These are phyloP conservation scores for Phellinidium pouzarii DNA, from an alignment of 1,284 basidiomycete genomes.

Conservation along the genomic window DNA sequence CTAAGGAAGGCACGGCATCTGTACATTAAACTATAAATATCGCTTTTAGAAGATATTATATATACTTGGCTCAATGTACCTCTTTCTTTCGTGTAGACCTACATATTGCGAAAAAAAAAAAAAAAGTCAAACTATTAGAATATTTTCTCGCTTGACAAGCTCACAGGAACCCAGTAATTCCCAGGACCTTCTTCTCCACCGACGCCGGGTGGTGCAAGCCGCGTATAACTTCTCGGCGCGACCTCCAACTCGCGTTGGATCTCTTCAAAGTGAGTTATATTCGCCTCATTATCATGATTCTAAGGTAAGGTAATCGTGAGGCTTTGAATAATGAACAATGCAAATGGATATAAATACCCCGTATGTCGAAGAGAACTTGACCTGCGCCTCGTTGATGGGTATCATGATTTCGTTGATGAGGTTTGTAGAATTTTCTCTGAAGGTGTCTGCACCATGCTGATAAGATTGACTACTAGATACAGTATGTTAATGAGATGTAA, in stretches of 20 bases:
- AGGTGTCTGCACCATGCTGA: constrained; percentile 52
- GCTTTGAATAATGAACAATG: constrained; percentile 22
- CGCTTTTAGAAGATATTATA: neutral
- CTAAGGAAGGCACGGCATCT: constrained; percentile 44
- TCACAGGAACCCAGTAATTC: constrained; percentile 67
- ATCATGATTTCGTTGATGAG: constrained; percentile 44
- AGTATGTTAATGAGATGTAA: neutral
- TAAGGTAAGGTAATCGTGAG: neutral
- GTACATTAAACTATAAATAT: neutral
- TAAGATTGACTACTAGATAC: neutral
- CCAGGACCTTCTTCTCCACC: constrained; percentile 56
- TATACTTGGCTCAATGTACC: constrained; percentile 24
- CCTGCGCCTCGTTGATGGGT: constrained; percentile 38
- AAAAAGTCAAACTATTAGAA: no score
- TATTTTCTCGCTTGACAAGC: constrained; percentile 19
- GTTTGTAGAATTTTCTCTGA: constrained; percentile 46
- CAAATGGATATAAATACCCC: constrained; percentile 26
- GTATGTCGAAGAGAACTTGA: constrained; percentile 44
- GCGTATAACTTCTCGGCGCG: constrained; percentile 58
- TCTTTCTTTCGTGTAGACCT: constrained; percentile 30
- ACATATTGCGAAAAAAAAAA: neutral
- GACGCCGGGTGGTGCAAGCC: constrained; percentile 47
- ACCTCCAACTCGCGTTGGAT: constrained; percentile 29
- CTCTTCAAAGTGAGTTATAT: constrained; percentile 30
- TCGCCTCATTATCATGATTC: constrained; percentile 26